These are phyloP conservation scores for Hypericum androsaemum DNA, from an alignment of 345 rosid genomes.

Conservation along the genomic window DNA sequence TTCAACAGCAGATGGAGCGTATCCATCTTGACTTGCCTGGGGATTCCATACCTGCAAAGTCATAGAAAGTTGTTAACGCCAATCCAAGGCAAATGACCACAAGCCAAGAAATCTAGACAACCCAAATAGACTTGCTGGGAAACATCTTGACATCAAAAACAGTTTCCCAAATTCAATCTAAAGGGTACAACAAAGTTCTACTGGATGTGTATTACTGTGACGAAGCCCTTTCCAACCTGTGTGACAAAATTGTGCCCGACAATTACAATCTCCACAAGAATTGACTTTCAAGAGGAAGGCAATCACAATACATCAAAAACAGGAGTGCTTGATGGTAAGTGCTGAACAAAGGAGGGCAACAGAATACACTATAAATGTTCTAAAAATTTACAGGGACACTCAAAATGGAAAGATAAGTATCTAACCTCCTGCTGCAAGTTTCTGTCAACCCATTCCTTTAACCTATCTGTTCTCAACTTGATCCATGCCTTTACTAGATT, in stretches of 20 bases:
- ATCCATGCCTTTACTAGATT: slow-evolving; percentile 86
- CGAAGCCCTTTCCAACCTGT: too few relatives aligned
- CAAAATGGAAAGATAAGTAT: slow-evolving; percentile 1
- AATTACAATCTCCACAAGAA: slow-evolving; percentile 4
- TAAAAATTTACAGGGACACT: background rate
- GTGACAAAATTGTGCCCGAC: too few relatives aligned
- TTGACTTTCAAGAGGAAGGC: background rate
- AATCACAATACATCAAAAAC: background rate
- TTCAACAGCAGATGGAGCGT: slow-evolving; percentile 76
- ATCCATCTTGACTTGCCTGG: slow-evolving; percentile 55
- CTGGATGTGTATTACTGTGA: too few relatives aligned
- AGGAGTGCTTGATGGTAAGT: background rate
- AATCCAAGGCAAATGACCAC: slow-evolving; percentile 9
- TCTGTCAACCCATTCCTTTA: slow-evolving; percentile 86
- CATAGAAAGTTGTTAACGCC: slow-evolving; percentile 13
- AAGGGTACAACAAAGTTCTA: too few relatives aligned
- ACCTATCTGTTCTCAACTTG: slow-evolving; percentile 60
- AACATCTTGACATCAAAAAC: too few relatives aligned
- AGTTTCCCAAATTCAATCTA: too few relatives aligned
- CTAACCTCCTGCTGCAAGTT: slow-evolving; percentile 86
- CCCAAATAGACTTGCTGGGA: too few relatives aligned
- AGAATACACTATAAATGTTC: background rate
- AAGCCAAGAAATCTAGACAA: background rate
- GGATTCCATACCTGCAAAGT: slow-evolving; percentile 62
- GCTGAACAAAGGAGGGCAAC: background rate